phyloP scores from a whole-genome alignment of 2,329 filamentous ascomycete species.

The Apiospora pterosperma region DNA sequence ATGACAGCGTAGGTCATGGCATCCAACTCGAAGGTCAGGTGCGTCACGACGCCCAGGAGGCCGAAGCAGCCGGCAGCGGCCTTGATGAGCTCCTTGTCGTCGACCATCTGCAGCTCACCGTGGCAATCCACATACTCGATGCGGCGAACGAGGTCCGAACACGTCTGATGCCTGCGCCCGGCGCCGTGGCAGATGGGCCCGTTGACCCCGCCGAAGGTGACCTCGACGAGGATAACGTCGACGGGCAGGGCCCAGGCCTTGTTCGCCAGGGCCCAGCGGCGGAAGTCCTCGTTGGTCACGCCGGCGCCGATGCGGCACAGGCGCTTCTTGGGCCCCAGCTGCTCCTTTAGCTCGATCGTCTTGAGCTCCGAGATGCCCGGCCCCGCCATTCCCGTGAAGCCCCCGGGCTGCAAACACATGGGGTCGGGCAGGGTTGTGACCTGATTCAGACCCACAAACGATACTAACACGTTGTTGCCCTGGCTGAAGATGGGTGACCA shows the following conservation, averaged over 20 bases:
- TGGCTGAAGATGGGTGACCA: slow-evolving; percentile 39
- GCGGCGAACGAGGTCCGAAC: slow-evolving; percentile 42
- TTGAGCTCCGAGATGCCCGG: slow-evolving; percentile 30
- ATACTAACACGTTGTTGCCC: slow-evolving; percentile 38
- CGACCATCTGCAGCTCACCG: slow-evolving; percentile 35
- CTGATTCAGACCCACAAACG: slow-evolving; percentile 34
- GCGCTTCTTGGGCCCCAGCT: slow-evolving; percentile 23
- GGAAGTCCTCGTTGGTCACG: slow-evolving; percentile 43
- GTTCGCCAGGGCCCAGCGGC: slow-evolving; percentile 39
- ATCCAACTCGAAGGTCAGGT: slow-evolving; percentile 44
- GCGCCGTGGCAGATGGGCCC: slow-evolving; percentile 44
- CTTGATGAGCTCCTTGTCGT: slow-evolving; percentile 33
- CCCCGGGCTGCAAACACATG: slow-evolving; percentile 22
- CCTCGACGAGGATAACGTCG: slow-evolving; percentile 45
- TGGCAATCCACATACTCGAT: slow-evolving; percentile 46
- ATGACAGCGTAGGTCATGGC: slow-evolving; percentile 45
- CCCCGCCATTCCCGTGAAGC: slow-evolving; percentile 18
- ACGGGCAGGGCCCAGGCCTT: slow-evolving; percentile 38
- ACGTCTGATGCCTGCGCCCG: slow-evolving; percentile 37
- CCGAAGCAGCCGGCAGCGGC: slow-evolving; percentile 44
- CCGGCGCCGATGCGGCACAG: slow-evolving; percentile 38
- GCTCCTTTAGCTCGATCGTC: slow-evolving; percentile 31
- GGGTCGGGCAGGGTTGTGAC: slow-evolving; percentile 35
- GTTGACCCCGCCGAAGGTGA: slow-evolving; percentile 44
- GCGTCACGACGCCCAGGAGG: slow-evolving; percentile 44